A percentile compares a stretch with the other conserved stretches of the same genome.
Evolutionary conservation across 2,329 filamentous ascomycete genomes (phyloP).

Genomic region (Aureobasidium sp.): DNA sequence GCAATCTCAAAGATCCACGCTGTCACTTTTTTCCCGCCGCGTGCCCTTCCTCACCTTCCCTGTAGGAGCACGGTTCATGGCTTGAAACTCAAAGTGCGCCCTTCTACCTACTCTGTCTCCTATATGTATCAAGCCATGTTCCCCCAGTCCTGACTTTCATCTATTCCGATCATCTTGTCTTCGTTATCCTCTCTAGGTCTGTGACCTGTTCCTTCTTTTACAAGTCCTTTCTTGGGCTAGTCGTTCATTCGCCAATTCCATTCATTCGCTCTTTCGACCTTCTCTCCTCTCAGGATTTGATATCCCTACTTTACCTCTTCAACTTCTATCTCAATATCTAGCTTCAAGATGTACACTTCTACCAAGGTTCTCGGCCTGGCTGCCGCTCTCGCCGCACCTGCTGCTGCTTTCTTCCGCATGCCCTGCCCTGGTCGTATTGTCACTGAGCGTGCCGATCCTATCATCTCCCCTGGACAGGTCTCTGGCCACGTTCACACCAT

Average conservation of each 20-base stretch:
- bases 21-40: slow-evolving; percentile 11
- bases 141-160: slow-evolving; percentile 1
- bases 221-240: slow-evolving; percentile 11
- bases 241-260: slow-evolving; percentile 9
- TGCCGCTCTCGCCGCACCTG: slow-evolving; percentile 26
- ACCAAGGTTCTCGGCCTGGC: slow-evolving; percentile 17
- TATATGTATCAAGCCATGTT: slow-evolving; percentile 14
- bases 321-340: background rate
- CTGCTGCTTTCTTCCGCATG: slow-evolving; percentile 66
- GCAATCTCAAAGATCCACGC: slow-evolving; percentile 14
- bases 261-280: slow-evolving; percentile 13
- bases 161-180: slow-evolving; percentile 1
- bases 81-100: slow-evolving; percentile 11
- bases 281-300: slow-evolving; percentile 13
- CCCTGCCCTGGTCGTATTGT: slow-evolving; percentile 58
- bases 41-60: background rate
- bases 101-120: slow-evolving; percentile 12
- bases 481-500: slow-evolving; percentile 62
- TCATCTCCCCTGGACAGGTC: slow-evolving; percentile 54
- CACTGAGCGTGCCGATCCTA: slow-evolving; percentile 57
- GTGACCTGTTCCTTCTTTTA: slow-evolving; percentile 16
- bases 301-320: slow-evolving; percentile 9
- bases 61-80: slow-evolving; percentile 5
- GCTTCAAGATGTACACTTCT: slow-evolving; percentile 12
- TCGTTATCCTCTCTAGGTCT: slow-evolving; percentile 14